Evolutionary conservation across 345 rosid species (phyloP).

Genomic region (Aethionema arabicum): DNA sequence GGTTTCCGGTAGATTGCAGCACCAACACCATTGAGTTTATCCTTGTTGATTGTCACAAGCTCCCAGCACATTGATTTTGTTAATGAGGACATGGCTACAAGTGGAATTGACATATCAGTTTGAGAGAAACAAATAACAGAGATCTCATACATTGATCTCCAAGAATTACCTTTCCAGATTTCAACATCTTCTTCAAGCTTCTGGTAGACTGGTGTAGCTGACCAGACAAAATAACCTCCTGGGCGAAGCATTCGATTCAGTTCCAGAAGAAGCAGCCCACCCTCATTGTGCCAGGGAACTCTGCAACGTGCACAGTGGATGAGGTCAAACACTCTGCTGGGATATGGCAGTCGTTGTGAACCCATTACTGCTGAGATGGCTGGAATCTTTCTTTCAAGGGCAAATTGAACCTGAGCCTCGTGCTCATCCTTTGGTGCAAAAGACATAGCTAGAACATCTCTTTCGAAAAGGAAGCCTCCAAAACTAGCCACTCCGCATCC

Average conservation of each 20-base stretch:
- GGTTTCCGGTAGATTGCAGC: constrained; percentile 87
- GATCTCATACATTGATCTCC: neutral
- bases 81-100: constrained; percentile 69
- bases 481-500: constrained; percentile 99
- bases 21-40: constrained; percentile 67
- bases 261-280: constrained; percentile 80
- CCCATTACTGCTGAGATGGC: constrained; percentile 99
- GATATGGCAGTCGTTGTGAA: constrained; percentile 79
- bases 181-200: constrained; percentile 63
- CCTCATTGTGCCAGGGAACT: constrained; percentile 94
- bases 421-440: constrained; percentile 98
- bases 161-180: constrained; percentile 72
- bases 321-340: constrained; percentile 84
- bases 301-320: constrained; percentile 93
- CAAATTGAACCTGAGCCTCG: constrained; percentile 96
- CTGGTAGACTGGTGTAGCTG: constrained; percentile 94
- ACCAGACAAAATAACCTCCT: constrained; percentile 93
- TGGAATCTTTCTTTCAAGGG: constrained; percentile 94
- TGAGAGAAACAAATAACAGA: neutral
- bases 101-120: constrained; percentile 22
- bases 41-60: constrained; percentile 76
- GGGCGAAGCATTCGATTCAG: constrained; percentile 83
- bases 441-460: constrained; percentile 88
- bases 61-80: constrained; percentile 86
- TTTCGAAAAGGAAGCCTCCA: constrained; percentile 84